Base-by-base conservation (phyloP, 306 rosid genomes). In the Castanospermum australe region DNA sequence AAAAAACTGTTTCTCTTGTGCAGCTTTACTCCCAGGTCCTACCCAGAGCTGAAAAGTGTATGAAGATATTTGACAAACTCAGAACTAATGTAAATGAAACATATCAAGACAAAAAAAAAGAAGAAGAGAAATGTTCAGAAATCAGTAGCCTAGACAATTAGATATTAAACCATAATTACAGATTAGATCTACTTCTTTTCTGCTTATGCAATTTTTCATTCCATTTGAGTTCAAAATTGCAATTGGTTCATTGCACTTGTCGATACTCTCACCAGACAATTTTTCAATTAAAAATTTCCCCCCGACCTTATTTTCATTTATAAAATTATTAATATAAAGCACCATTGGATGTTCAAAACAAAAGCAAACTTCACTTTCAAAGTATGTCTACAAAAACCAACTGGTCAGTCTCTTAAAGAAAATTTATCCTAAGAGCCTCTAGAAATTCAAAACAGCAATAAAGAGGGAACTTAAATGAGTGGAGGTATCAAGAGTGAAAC, bases 1-100 rank as follows among this genome's bases (percentile, higher is more conserved):
- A 84, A 95, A 93, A 89, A 90, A 95, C 51, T 82, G 90, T 80
- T 90, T 95, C 92, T 95, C 98, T 75, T 82, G 90, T 7, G 98
- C 97, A 61, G 99, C 98, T 84, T 84, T 91, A 87, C 99, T 95
- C 85, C 98, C 99, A 69, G 96, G 98, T 73, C 99, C 98, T 68
- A 95, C 98, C 99, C 99, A 95, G 60, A 95, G 94, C 99, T 91
- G 93, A 83, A 80, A 91, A 81, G 56, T 61, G 69, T 7, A 87
- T 60, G 75, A 66, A 82, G 22, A 75, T 72, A 44, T 62, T 73
- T 75, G 42, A 50, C 54, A 60, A 57, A 79, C 76, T 47, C 64
- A 24, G 22, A 75, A 62, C 51, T 18, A 67, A 30, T 33, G 32
- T 61, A 67, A 33, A 20, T 64, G 61, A 62, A 48, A 55, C 56